Conservation (phyloP, 148 eudicot genomes). For the Arbutus unedo region DNA sequence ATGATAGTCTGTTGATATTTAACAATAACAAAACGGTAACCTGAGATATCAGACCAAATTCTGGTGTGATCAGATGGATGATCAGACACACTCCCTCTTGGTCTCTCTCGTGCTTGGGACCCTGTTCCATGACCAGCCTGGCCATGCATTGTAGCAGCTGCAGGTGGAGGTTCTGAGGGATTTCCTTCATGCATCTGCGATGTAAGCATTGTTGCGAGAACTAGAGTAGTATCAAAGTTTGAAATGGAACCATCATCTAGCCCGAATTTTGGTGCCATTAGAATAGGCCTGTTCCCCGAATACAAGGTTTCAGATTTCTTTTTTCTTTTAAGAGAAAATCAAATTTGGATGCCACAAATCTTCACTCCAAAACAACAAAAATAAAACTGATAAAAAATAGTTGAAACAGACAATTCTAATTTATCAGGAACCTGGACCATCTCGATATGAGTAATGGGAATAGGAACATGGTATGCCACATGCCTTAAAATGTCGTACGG, state of each 20-base stretch:
- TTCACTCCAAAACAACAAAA: background rate
- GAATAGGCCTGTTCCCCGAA: conserved; percentile 67
- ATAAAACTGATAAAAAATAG: background rate
- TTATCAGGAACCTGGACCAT: background rate
- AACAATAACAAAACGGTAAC: conserved; percentile 25
- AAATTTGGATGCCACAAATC: conserved; percentile 5
- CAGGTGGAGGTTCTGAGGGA: conserved; percentile 45
- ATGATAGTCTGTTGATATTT: background rate
- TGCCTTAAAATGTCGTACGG: background rate
- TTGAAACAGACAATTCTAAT: background rate
- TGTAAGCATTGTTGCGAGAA: conserved; percentile 93
- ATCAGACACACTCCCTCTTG: conserved; percentile 54
- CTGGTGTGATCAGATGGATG: conserved; percentile 87
- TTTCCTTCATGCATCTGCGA: conserved; percentile 75
- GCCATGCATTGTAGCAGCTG: conserved; percentile 36
- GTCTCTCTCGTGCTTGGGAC: conserved; percentile 42
- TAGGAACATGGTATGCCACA: background rate
- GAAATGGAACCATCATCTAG: conserved; percentile 74
- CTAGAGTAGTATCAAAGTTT: conserved; percentile 90
- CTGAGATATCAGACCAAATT: conserved; percentile 96
- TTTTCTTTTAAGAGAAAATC: background rate
- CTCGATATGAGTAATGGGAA: background rate
- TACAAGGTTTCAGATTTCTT: background rate
- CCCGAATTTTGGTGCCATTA: conserved; percentile 90
- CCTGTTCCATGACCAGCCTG: conserved; percentile 36